These are phyloP conservation scores for Pythium myriotylum DNA, from an alignment of 352 stramenopile species.

Conservation along the genomic window DNA sequence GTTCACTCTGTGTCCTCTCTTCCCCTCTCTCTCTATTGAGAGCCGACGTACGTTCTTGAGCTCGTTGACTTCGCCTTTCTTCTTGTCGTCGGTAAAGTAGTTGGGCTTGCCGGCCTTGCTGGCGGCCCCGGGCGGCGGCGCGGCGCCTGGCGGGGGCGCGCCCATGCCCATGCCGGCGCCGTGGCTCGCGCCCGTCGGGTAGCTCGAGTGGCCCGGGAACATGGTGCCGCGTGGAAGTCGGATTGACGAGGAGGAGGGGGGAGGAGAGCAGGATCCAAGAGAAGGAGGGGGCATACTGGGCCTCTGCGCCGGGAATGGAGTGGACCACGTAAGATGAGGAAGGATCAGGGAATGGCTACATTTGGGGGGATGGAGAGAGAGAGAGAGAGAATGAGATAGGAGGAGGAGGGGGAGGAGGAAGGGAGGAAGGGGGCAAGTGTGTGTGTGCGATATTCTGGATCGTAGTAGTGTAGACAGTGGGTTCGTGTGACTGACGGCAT, in stretches of 20 bases:
- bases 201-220: slow-evolving; percentile 35
- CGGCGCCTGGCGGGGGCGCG: background rate
- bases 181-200: slow-evolving; percentile 6
- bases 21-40: too few relatives aligned
- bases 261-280: too few relatives aligned
- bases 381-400: background rate
- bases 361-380: too few relatives aligned
- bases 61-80: slow-evolving; percentile 96
- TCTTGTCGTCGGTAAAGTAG: slow-evolving; percentile 92
- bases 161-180: slow-evolving; percentile 3
- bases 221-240: slow-evolving; percentile 27
- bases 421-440: too few relatives aligned
- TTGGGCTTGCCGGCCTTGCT: slow-evolving; percentile 48
- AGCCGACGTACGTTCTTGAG: slow-evolving; percentile 87
- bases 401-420: too few relatives aligned
- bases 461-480: too few relatives aligned
- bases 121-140: slow-evolving; percentile 20
- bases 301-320: slow-evolving; percentile 4
- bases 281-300: too few relatives aligned
- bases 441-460: too few relatives aligned
- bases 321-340: slow-evolving; percentile 6
- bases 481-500: too few relatives aligned
- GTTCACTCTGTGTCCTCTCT: too few relatives aligned
- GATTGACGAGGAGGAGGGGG: too few relatives aligned
- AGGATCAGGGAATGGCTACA: background rate